phyloP scores from a whole-genome alignment of 305 asterid genomes.

The Solanum aculeatissimum region DNA sequence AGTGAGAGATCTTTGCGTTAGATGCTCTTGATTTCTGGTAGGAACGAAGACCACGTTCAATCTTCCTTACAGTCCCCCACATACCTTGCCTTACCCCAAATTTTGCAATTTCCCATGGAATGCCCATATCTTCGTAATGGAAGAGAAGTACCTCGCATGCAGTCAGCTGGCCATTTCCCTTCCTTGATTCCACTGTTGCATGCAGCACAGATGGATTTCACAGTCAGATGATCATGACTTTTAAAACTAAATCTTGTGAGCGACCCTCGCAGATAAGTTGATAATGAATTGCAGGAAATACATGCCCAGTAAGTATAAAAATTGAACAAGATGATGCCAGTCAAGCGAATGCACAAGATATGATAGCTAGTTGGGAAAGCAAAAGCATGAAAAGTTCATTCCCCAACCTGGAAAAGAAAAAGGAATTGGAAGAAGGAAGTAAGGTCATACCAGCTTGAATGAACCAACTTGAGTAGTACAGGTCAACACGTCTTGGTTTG shows the following conservation, averaged over 20 bases:
- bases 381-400: neutral
- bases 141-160: constrained; percentile 77
- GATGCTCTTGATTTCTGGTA: constrained; percentile 58
- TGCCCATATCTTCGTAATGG: constrained; percentile 93
- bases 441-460: constrained; percentile 61
- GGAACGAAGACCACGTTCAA: constrained; percentile 65
- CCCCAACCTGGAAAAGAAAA: neutral
- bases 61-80: constrained; percentile 70
- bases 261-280: neutral
- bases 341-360: neutral
- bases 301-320: neutral
- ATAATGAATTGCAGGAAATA: neutral
- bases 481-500: constrained; percentile 80
- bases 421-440: neutral
- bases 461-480: constrained; percentile 77
- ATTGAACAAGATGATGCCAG: neutral
- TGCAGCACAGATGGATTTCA: neutral
- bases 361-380: neutral
- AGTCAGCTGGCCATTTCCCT: constrained; percentile 34
- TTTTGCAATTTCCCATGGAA: constrained; percentile 83
- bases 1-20: constrained; percentile 32
- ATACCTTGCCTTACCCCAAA: constrained; percentile 77
- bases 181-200: constrained; percentile 60
- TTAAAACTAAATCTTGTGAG: neutral
- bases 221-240: neutral